Evolutionary conservation across 495 filamentous ascomycete species (phyloP).

Genomic region (Cryomyces minteri): DNA sequence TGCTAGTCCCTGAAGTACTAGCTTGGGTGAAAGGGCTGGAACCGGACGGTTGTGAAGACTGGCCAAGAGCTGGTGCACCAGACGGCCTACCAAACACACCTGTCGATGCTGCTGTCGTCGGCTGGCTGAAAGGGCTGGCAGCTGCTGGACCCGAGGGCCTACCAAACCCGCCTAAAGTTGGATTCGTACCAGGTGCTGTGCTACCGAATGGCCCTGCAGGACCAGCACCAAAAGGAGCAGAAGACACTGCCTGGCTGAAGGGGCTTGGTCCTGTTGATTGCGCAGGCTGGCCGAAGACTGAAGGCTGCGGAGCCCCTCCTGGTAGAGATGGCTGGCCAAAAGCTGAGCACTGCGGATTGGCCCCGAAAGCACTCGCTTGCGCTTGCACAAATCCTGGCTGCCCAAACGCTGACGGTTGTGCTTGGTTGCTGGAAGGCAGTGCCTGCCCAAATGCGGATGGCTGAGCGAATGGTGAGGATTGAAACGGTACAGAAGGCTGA

Average conservation of each 20-base stretch:
- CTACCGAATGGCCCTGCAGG: neutral
- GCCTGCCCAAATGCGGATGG: conserved; percentile 8
- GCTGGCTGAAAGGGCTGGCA: conserved; percentile 1
- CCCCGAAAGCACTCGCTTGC: neutral
- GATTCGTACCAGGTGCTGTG: neutral
- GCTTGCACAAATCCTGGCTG: neutral
- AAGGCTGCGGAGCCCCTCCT: neutral
- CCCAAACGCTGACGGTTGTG: neutral
- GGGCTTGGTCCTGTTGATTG: neutral
- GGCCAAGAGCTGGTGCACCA: neutral
- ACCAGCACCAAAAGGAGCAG: conserved; percentile 5
- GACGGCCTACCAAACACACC: conserved; percentile 1
- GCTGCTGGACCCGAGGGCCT: neutral
- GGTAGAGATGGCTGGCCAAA: conserved; percentile 11
- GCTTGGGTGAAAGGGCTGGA: too few relatives aligned
- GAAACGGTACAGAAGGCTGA: conserved; percentile 6
- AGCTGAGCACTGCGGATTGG: neutral
- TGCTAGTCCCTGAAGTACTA: neutral
- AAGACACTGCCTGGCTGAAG: neutral
- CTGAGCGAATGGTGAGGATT: conserved; percentile 6
- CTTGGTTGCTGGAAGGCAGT: neutral
- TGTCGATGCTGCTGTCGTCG: conserved; percentile 2
- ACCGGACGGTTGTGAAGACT: too few relatives aligned
- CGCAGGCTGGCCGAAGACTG: conserved; percentile 1
- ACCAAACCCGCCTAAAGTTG: neutral